These are phyloP conservation scores for Solanum infundibuliforme DNA, from an alignment of 257 asterid genomes.

Conservation along the genomic window DNA sequence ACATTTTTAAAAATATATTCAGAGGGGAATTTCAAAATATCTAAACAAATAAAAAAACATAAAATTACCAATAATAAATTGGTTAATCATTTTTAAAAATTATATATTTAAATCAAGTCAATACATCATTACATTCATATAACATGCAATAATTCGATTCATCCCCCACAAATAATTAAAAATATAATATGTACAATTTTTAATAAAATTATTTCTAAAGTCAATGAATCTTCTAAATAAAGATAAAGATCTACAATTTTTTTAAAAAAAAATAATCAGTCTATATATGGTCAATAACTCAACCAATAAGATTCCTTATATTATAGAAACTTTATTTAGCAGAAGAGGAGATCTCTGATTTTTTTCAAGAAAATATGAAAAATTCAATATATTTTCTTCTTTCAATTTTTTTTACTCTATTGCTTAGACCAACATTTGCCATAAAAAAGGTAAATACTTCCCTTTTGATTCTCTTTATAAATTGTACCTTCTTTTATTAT, in stretches of 20 bases:
- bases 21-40: background rate
- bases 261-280: background rate
- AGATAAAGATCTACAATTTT: background rate
- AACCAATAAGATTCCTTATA: background rate
- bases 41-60: background rate
- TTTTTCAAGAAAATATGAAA: slow-evolving; percentile 3
- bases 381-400: slow-evolving; percentile 44
- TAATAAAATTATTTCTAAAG: background rate
- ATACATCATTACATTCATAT: background rate
- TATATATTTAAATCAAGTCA: background rate
- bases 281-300: background rate
- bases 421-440: slow-evolving; percentile 63
- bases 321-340: background rate
- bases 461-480: background rate
- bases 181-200: background rate
- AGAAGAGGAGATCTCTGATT: background rate
- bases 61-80: background rate
- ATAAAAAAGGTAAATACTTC: slow-evolving; percentile 49
- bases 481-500: background rate
- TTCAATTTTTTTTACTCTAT: slow-evolving; percentile 30
- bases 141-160: background rate
- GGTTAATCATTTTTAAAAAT: background rate
- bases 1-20: background rate
- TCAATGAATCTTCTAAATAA: background rate
- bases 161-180: background rate